These are phyloP conservation scores for Aquanectria penicillioides DNA, from an alignment of 2,329 filamentous ascomycete species.

Conservation along the genomic window DNA sequence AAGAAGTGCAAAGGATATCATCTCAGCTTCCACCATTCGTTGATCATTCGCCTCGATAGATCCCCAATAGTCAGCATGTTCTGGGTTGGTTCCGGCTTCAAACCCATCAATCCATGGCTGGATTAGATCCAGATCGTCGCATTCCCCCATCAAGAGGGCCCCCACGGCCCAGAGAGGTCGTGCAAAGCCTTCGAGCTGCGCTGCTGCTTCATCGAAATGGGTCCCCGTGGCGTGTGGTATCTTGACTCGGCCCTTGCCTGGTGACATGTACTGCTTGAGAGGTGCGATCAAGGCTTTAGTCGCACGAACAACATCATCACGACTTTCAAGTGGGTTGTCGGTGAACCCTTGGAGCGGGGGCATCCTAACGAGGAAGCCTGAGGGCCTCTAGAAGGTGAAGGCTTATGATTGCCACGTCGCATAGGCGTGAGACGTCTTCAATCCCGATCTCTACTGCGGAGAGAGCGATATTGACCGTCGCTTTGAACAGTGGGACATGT, in stretches of 20 bases:
- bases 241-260: conserved; percentile 46
- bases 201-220: conserved; percentile 55
- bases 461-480: too few relatives aligned
- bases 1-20: conserved; percentile 59
- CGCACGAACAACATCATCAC: conserved; percentile 49
- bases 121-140: conserved; percentile 17
- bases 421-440: too few relatives aligned
- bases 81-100: conserved; percentile 45
- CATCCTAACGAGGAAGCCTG: conserved; percentile 43
- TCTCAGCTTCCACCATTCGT: conserved; percentile 64
- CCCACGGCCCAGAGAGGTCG: conserved; percentile 49
- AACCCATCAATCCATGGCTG: conserved; percentile 46
- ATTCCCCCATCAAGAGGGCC: conserved; percentile 50
- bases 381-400: too few relatives aligned
- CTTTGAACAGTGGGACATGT: too few relatives aligned
- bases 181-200: conserved; percentile 57
- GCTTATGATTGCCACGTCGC: too few relatives aligned
- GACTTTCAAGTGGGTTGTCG: conserved; percentile 50
- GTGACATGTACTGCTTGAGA: conserved; percentile 46
- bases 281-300: conserved; percentile 48
- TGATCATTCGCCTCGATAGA: conserved; percentile 57
- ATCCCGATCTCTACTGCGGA: too few relatives aligned
- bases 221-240: conserved; percentile 50
- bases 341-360: conserved; percentile 52
- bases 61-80: conserved; percentile 57